Base-by-base conservation (phyloP, 129 eudicot species). In the Helichrysum umbraculigerum region DNA sequence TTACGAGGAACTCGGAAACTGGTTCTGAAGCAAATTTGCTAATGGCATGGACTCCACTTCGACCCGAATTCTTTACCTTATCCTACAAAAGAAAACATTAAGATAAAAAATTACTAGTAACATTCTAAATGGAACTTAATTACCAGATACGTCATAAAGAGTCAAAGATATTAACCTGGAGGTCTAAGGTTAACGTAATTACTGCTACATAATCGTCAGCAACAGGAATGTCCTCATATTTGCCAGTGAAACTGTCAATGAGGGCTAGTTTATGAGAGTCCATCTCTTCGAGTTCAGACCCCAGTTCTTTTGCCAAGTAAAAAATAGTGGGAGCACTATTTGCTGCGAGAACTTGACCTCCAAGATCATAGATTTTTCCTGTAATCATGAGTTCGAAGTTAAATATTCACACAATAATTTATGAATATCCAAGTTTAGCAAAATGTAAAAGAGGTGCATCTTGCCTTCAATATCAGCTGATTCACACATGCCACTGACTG, bases 271-370 rank as follows among this genome's bases (percentile, higher is more conserved):
- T 91, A 76, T 91, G 97, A 19, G 92, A 78, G 65, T 88, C 92
- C 90, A 91, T 72, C 69, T 88, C 97, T 69, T 76, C 95, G 22
- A 83, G 62, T 66, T 87, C 89, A 35, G 86, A 77, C 60, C 86
- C 90, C 34, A 81, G 75, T 82, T 88, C 97, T 66, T 91, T 91
- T 58, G 96, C 96, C 69, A 91, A 28, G 66, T 87, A 86, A 41
- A 87, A 91, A 75, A 91, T 84, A 20, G 90, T 87, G 17, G 96
- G 96, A 44, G 97, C 86, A 63, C 97, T 91, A 76, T 86, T 91
- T 22, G 92, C 92, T 76, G 97, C 97, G 12, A 91, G 89, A 51
- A 91, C 96, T 85, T 91, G 95, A 51, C 96, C 97, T 85, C 97
- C 97, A 42, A 91, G 96, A 70, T 91, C 97, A 80, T 91, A 91